Conservation (phyloP, 176 grass and related monocot species). For the Pontederia crassipes region DNA sequence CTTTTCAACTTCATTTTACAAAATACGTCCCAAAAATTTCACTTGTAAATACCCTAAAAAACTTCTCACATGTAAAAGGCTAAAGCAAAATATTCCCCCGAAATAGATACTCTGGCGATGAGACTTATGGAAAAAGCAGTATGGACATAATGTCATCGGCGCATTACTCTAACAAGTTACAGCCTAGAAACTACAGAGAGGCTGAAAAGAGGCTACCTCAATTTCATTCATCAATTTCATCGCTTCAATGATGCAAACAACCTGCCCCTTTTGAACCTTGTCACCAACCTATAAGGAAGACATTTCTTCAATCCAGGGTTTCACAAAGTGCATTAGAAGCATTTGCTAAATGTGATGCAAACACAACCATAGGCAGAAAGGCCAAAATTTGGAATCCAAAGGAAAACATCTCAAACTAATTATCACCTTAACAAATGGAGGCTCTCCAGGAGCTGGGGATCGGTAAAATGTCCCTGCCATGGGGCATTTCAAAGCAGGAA, state of each 20-base stretch:
- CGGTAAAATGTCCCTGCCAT: conserved; percentile 48
- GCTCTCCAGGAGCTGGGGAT: conserved; percentile 24
- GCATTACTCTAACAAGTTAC: too few relatives aligned
- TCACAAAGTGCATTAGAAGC: too few relatives aligned
- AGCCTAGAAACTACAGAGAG: background rate
- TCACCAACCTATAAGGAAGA: conserved; percentile 27
- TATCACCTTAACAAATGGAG: conserved; percentile 35
- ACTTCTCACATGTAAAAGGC: too few relatives aligned
- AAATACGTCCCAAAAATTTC: too few relatives aligned
- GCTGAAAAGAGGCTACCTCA: conserved; percentile 20
- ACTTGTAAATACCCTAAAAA: too few relatives aligned
- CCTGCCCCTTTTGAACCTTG: conserved; percentile 39
- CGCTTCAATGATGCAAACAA: conserved; percentile 49
- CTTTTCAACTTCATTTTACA: too few relatives aligned
- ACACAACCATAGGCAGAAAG: background rate
- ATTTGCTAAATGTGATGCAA: background rate
- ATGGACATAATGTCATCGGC: too few relatives aligned
- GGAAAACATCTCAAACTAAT: background rate
- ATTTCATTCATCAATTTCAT: conserved; percentile 65
- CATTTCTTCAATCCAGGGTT: too few relatives aligned
- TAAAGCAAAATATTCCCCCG: too few relatives aligned
- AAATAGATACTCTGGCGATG: too few relatives aligned
- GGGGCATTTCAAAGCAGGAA: conserved; percentile 30
- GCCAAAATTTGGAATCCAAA: background rate
- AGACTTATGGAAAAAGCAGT: too few relatives aligned